Evolutionary conservation across 306 rosid species (phyloP), one percentile per base, ranked within the genome.

Genomic region (Leucaena leucocephala): DNA sequence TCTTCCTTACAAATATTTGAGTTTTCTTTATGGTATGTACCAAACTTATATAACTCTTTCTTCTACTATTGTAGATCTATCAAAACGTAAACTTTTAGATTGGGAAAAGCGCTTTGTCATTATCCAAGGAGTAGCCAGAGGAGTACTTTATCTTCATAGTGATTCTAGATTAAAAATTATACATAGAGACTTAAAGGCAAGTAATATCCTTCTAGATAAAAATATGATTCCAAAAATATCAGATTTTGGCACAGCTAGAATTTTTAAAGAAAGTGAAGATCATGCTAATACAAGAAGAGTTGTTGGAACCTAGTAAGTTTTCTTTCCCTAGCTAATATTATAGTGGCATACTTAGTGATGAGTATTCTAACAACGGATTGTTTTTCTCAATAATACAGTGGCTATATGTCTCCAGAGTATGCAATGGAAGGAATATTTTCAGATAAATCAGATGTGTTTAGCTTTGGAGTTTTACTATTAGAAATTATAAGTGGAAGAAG

Each of bases 361-460:
- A 46, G 17, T 3, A 46, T 4, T 16, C 7, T 50, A 50, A 50
- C 8, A 63, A 19, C 64, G 2, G 13, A 40, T 36, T 36, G 34
- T 33, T 3, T 45, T 54, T 64, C 12, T 22, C 57, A 45, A 54
- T 11, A 17, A 5, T 75, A 55, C 54, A 84, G 82, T 66, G 84
- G 87, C 0, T 84, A 76, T 49, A 76, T 80, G 79, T 71, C 84
- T 0, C 87, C 87, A 2, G 84, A 84, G 48, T 80, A 84, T 66
- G 84, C 87, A 55, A 57, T 76, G 68, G 77, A 76, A 66, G 87
- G 84, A 21, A 1, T 3, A 1, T 21, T 58, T 58, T 58, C 36
- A 22, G 64, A 58, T 15, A 58, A 58, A 58, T 22, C 64, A 8
- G 64, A 58, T 58, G 64, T 58, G 6, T 58, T 21, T 22, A 58